Conservation (phyloP, 148 eudicot genomes). For the Dianthus caryophyllus region DNA sequence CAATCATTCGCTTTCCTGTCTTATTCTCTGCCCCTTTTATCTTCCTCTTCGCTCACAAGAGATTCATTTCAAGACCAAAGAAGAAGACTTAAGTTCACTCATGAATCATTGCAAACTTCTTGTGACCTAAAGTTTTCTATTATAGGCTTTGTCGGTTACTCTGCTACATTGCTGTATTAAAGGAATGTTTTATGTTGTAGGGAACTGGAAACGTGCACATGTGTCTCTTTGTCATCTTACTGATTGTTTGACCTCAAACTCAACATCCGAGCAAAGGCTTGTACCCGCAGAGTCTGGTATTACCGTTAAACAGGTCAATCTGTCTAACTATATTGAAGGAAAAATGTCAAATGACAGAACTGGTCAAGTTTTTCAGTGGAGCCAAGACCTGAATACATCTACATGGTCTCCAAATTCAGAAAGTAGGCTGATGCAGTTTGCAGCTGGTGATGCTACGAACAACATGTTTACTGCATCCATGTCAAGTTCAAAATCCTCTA, state of each 20-base stretch:
- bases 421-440: conserved; percentile 29
- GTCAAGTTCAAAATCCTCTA: conserved; percentile 39
- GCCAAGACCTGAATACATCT: conserved; percentile 28
- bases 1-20: not conserved
- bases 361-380: conserved; percentile 47
- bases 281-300: conserved; percentile 21
- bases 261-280: conserved; percentile 23
- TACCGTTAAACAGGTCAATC: conserved; percentile 38
- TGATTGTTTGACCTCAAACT: conserved; percentile 38
- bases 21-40: not conserved
- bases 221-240: conserved; percentile 56
- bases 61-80: not conserved
- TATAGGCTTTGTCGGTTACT: conserved; percentile 1
- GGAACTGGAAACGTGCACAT: conserved; percentile 88
- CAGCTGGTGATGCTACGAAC: conserved; percentile 30
- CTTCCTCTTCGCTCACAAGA: not conserved
- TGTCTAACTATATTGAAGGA: conserved; percentile 80
- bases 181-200: conserved; percentile 32
- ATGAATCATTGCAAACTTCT: not conserved
- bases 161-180: conserved; percentile 1
- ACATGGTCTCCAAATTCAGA: conserved; percentile 39
- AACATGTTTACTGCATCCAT: conserved; percentile 34
- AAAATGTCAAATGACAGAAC: conserved; percentile 28
- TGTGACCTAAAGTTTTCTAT: not conserved
- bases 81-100: not conserved